Evolutionary conservation across 2,329 filamentous ascomycete genomes (phyloP).

Genomic region (Pestalotiopsis sp.): DNA sequence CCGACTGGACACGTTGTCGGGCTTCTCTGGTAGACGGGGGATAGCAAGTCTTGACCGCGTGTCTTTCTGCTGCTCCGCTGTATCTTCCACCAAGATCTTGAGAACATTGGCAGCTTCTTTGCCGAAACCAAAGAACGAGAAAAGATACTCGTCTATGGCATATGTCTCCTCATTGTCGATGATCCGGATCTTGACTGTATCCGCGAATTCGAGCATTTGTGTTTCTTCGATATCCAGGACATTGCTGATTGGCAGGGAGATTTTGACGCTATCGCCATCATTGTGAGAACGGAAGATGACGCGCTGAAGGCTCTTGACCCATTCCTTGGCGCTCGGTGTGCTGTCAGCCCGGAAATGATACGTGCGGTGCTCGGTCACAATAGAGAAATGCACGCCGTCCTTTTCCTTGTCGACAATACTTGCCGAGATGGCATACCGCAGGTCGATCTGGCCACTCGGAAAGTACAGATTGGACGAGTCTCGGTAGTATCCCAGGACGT

Average conservation of each 20-base stretch:
- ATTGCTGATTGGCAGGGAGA: constrained; percentile 85
- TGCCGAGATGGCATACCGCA: constrained; percentile 91
- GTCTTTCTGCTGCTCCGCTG: constrained; percentile 46
- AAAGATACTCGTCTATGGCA: constrained; percentile 97
- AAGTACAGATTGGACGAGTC: constrained; percentile 88
- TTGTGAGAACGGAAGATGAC: constrained; percentile 96
- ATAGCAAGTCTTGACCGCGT: constrained; percentile 26
- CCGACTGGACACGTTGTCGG: constrained; percentile 15
- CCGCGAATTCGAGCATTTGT: constrained; percentile 86
- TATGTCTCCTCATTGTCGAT: constrained; percentile 94
- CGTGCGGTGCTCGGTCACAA: constrained; percentile 80
- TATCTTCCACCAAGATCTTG: constrained; percentile 70
- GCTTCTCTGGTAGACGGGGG: constrained; percentile 10
- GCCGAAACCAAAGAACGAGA: constrained; percentile 89
- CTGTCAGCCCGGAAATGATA: constrained; percentile 93
- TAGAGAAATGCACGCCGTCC: constrained; percentile 75
- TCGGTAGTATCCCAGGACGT: constrained; percentile 87
- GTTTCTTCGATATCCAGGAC: constrained; percentile 92
- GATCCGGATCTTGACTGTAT: constrained; percentile 91
- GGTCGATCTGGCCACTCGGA: constrained; percentile 86
- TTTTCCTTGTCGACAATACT: constrained; percentile 75
- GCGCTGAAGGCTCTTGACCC: constrained; percentile 91
- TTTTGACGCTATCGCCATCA: constrained; percentile 95
- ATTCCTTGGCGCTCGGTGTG: constrained; percentile 85
- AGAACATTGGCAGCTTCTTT: constrained; percentile 82